Evolutionary conservation across 2,329 filamentous ascomycete genomes (phyloP).

Genomic region (Colletotrichum tropicale): DNA sequence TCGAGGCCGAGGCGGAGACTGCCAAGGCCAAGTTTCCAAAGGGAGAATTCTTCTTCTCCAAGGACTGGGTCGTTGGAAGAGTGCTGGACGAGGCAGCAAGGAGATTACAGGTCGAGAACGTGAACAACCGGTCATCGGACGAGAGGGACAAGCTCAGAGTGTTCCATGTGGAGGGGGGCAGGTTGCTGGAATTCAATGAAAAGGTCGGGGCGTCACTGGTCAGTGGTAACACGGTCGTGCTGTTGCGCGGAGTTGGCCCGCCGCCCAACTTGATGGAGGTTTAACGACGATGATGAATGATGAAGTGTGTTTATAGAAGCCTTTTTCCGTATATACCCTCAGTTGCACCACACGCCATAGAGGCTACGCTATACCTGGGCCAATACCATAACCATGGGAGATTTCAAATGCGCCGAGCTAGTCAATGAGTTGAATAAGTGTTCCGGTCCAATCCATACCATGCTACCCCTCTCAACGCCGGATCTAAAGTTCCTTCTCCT

Average conservation of each 20-base stretch:
- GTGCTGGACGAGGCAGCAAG: slow-evolving; percentile 80
- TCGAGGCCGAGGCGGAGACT: slow-evolving; percentile 89
- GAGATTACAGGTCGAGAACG: slow-evolving; percentile 78
- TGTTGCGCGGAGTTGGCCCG: slow-evolving; percentile 85
- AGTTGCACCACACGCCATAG: neutral
- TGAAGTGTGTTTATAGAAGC: slow-evolving; percentile 10
- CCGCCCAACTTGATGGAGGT: slow-evolving; percentile 73
- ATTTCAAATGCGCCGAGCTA: slow-evolving; percentile 8
- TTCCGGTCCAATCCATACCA: neutral
- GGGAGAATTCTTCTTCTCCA: slow-evolving; percentile 80
- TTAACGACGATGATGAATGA: slow-evolving; percentile 9
- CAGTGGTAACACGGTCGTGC: slow-evolving; percentile 87
- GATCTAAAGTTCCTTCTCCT: slow-evolving; percentile 21
- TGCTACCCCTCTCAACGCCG: neutral
- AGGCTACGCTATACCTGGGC: neutral
- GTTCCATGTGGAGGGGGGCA: slow-evolving; percentile 91
- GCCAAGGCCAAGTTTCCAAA: slow-evolving; percentile 83
- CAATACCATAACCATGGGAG: neutral
- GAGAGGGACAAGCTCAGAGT: slow-evolving; percentile 84
- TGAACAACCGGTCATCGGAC: slow-evolving; percentile 78
- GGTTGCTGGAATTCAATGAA: slow-evolving; percentile 85
- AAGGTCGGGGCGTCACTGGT: slow-evolving; percentile 76
- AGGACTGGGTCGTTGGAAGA: slow-evolving; percentile 88
- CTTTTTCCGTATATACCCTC: slow-evolving; percentile 17
- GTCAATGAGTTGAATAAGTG: neutral